These are phyloP conservation scores for Phialophora expanda DNA, from an alignment of 2,329 filamentous ascomycete genomes.

Conservation along the genomic window DNA sequence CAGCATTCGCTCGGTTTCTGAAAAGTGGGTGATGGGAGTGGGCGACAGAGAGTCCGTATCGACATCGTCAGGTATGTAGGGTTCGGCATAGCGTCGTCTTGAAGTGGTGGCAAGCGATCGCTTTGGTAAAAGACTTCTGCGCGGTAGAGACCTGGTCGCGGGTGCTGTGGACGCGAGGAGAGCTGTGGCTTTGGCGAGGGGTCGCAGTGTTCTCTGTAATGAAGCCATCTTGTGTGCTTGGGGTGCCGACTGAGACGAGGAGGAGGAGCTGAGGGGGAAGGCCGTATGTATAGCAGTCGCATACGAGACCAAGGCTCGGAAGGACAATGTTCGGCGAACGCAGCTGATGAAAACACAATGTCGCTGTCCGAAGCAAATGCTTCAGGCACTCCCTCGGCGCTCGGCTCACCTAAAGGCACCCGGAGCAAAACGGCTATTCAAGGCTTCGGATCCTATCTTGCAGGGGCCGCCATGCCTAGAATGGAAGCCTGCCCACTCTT, in stretches of 20 bases:
- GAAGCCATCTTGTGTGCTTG: slow-evolving; percentile 51
- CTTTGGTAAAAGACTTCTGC: slow-evolving; percentile 44
- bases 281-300: background rate
- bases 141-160: slow-evolving; percentile 22
- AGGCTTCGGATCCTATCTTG: slow-evolving; percentile 22
- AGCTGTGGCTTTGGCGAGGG: slow-evolving; percentile 38
- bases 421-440: slow-evolving; percentile 11
- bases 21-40: slow-evolving; percentile 90
- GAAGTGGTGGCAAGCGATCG: slow-evolving; percentile 46
- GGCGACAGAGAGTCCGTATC: slow-evolving; percentile 80
- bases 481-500: background rate
- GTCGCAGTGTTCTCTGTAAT: slow-evolving; percentile 54
- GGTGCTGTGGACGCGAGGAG: slow-evolving; percentile 18
- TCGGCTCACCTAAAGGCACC: slow-evolving; percentile 12
- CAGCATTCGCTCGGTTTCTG: slow-evolving; percentile 88
- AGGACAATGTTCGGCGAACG: slow-evolving; percentile 17
- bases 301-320: background rate
- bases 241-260: background rate
- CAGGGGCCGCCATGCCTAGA: background rate
- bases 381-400: slow-evolving; percentile 12
- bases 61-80: slow-evolving; percentile 45
- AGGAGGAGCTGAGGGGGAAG: background rate
- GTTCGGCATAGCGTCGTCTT: slow-evolving; percentile 44
- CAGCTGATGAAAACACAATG: background rate
- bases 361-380: slow-evolving; percentile 1